Base-by-base conservation (phyloP, 495 filamentous ascomycete species). In the Podospora comata region DNA sequence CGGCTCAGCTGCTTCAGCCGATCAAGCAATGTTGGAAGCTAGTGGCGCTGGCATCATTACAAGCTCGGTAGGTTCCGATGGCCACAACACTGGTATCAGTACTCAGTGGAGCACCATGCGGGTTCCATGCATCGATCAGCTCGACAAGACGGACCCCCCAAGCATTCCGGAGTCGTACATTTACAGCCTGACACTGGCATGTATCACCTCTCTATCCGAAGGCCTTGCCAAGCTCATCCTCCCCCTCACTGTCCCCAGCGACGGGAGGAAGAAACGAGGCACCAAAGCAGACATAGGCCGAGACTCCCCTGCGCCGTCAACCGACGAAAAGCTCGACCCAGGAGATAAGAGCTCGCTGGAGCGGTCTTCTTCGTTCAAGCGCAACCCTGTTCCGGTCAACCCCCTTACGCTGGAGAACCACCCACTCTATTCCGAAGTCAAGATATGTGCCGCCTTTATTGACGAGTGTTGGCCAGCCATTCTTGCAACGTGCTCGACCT, bases 381-480 rank as follows among this genome's bases (percentile, higher is more conserved):
- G 79, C 65, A 88, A 82, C 62, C 88, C 85, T 1, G 82, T 94
- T 13, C 93, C 91, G 1, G 80, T 93, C 26, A 97, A 97, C 73
- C 94, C 95, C 15, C 75, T 97, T 18, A 82, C 79, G 5, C 78
- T 96, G 11, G 85, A 90, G 66, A 85, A 86, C 7, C 91, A 96
- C 73, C 85, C 91, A 3, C 82, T 92, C 19, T 84, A 89, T 66
- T 74, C 82, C 5, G 88, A 91, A 19, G 87, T 98, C 67, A 84
- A 87, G 70, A 86, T 88, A 5, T 92, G 92, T 67, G 91, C 92
- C 27, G 85, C 85, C 3, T 90, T 98, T 58, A 90, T 99, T 57
- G 91, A 94, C 5, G 85, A 91, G 72, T 97, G 96, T 73, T 99
- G 95, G 95, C 95, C 96, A 27, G 95, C 96, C 60, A 86, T 97